Evolutionary conservation across 768 basidiomycete species (phyloP).

Genomic region (Agaricus subrufescens): DNA sequence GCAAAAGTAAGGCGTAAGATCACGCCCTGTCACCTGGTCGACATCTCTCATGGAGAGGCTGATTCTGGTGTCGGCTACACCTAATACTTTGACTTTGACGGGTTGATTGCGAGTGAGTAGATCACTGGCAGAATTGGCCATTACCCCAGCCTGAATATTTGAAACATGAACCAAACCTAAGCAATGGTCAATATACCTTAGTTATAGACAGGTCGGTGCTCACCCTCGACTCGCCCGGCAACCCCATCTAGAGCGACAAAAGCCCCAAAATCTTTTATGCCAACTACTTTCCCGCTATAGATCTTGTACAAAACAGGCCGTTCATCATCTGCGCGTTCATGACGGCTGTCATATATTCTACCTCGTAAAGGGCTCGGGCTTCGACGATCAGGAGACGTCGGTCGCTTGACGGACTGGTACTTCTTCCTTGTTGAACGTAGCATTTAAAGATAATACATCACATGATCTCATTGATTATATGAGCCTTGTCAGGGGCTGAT

Average conservation of each 20-base stretch:
- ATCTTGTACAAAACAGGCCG: slow-evolving; percentile 91
- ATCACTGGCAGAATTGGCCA: slow-evolving; percentile 85
- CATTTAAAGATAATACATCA: no score
- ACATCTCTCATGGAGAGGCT: slow-evolving; percentile 98
- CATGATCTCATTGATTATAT: no score
- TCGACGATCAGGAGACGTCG: slow-evolving; percentile 21
- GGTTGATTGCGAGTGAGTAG: slow-evolving; percentile 77
- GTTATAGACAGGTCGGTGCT: slow-evolving; percentile 18
- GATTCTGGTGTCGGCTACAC: slow-evolving; percentile 74
- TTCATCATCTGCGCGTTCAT: slow-evolving; percentile 41
- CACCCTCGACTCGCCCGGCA: slow-evolving; percentile 84
- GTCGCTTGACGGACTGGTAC: no score
- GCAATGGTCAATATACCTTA: slow-evolving; percentile 11
- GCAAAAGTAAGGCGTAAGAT: slow-evolving; percentile 90
- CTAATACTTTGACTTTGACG: slow-evolving; percentile 97
- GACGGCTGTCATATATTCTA: slow-evolving; percentile 40
- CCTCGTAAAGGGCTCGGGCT: slow-evolving; percentile 61
- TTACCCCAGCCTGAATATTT: slow-evolving; percentile 78
- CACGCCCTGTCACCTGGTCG: slow-evolving; percentile 84
- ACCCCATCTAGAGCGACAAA: slow-evolving; percentile 91
- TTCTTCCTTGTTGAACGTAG: no score
- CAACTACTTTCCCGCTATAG: slow-evolving; percentile 81
- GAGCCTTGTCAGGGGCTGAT: no score
- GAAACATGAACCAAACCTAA: slow-evolving; percentile 98
- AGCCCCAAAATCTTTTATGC: slow-evolving; percentile 93